Conservation (phyloP, 148 eudicot genomes). For the Mesembryanthemum crystallinum region DNA sequence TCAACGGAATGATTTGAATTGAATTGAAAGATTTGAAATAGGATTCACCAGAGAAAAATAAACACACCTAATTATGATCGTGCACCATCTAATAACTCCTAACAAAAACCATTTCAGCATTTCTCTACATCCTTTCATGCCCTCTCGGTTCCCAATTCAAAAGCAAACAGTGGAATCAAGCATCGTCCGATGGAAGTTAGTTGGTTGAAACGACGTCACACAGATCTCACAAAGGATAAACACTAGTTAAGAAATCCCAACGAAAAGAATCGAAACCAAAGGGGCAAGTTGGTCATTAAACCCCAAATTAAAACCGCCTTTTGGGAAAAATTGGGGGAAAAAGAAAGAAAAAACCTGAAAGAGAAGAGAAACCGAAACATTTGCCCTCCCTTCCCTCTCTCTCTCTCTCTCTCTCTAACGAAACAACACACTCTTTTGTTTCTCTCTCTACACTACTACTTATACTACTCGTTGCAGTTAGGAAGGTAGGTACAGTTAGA, state of each 20-base stretch:
- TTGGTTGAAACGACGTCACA: not conserved
- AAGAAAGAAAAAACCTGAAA: not conserved
- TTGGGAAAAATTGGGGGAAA: not conserved
- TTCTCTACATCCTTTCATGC: too few species aligned
- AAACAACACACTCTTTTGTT: not conserved
- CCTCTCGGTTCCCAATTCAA: too few species aligned
- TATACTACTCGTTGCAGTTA: slow-evolving; percentile 22
- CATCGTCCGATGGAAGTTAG: not conserved
- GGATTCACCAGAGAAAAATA: too few species aligned
- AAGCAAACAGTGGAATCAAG: not conserved
- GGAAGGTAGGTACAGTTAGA: too few species aligned
- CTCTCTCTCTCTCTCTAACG: too few species aligned
- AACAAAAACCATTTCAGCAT: too few species aligned
- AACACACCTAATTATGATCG: too few species aligned
- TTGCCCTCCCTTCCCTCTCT: too few species aligned
- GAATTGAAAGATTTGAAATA: too few species aligned
- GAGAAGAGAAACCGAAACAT: not conserved
- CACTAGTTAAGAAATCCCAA: not conserved
- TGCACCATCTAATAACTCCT: too few species aligned
- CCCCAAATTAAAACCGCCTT: slow-evolving; percentile 15
- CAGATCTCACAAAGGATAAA: not conserved
- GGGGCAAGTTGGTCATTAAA: not conserved
- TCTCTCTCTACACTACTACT: not conserved
- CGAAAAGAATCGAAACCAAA: not conserved
- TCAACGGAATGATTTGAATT: too few species aligned